A percentile compares a stretch with the other conserved stretches of the same genome.
Evolutionary conservation across 495 filamentous ascomycete genomes (phyloP).

Genomic region (Penicillium arizonense): DNA sequence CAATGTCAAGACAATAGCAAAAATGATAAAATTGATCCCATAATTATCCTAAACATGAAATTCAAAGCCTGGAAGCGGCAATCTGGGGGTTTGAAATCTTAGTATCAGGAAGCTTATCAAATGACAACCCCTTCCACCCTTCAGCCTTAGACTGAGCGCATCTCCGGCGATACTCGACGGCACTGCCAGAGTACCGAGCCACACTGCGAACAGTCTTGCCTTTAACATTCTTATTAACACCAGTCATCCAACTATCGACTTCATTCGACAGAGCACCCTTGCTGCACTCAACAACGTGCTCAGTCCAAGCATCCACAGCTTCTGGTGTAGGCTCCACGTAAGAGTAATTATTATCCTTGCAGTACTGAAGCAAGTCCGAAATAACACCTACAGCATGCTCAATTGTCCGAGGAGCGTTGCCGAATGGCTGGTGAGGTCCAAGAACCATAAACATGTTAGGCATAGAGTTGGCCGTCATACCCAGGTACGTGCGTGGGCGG

Average conservation of each 20-base stretch:
- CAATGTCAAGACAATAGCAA: neutral
- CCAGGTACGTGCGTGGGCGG: slow-evolving; percentile 25
- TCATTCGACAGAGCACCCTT: slow-evolving; percentile 18
- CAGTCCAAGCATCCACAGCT: slow-evolving; percentile 19
- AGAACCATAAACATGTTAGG: slow-evolving; percentile 38
- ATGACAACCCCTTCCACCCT: slow-evolving; percentile 17
- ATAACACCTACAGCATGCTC: slow-evolving; percentile 21
- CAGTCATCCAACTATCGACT: slow-evolving; percentile 34
- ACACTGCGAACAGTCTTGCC: slow-evolving; percentile 27
- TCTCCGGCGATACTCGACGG: slow-evolving; percentile 19
- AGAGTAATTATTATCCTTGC: slow-evolving; percentile 17
- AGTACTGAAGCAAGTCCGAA: slow-evolving; percentile 15
- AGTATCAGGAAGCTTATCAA: neutral
- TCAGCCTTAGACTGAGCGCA: slow-evolving; percentile 16
- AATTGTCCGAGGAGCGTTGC: slow-evolving; percentile 19
- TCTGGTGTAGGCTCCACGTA: slow-evolving; percentile 17
- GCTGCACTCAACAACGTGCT: slow-evolving; percentile 19
- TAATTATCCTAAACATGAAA: neutral
- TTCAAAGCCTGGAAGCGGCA: neutral
- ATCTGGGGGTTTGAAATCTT: neutral
- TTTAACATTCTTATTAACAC: slow-evolving; percentile 33
- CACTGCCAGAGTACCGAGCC: slow-evolving; percentile 26
- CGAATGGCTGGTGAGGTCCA: slow-evolving; percentile 31
- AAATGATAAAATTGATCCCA: neutral
- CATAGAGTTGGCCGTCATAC: slow-evolving; percentile 24